A percentile compares a stretch with the other conserved stretches of the same genome.
phyloP scores from a whole-genome alignment of 169 alveolate genomes.

The Babesia bovis region DNA sequence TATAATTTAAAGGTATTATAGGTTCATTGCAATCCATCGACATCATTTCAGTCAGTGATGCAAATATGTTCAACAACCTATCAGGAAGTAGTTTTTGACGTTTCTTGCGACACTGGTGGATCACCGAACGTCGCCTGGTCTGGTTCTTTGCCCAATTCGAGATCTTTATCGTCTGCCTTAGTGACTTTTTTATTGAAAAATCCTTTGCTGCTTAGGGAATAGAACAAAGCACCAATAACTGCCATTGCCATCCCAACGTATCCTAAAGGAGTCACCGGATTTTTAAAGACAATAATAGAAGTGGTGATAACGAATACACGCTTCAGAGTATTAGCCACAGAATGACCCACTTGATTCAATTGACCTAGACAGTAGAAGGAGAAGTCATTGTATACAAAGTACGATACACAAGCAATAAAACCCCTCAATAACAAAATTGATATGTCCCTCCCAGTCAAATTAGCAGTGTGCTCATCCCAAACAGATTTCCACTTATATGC shows the following conservation, averaged over 20 bases:
- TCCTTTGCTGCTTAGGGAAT: slow-evolving; percentile 65
- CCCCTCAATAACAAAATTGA: slow-evolving; percentile 20
- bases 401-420: slow-evolving; percentile 73
- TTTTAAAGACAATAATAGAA: slow-evolving; percentile 72
- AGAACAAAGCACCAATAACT: slow-evolving; percentile 74
- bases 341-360: slow-evolving; percentile 81
- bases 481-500: slow-evolving; percentile 51
- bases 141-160: no score
- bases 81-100: no score
- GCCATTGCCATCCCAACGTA: slow-evolving; percentile 78
- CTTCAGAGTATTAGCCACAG: slow-evolving; percentile 82
- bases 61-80: no score
- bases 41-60: no score
- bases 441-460: slow-evolving; percentile 46
- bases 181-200: not conserved
- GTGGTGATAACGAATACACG: slow-evolving; percentile 78
- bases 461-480: slow-evolving; percentile 55
- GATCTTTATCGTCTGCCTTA: not conserved
- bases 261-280: slow-evolving; percentile 75
- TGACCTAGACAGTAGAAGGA: slow-evolving; percentile 79
- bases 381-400: slow-evolving; percentile 78
- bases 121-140: no score
- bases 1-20: no score
- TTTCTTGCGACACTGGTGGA: no score
- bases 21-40: no score